Evolutionary conservation across 495 filamentous ascomycete genomes (phyloP), one percentile per base, ranked within the genome.

Genomic region (Jackrogersella multiformis): DNA sequence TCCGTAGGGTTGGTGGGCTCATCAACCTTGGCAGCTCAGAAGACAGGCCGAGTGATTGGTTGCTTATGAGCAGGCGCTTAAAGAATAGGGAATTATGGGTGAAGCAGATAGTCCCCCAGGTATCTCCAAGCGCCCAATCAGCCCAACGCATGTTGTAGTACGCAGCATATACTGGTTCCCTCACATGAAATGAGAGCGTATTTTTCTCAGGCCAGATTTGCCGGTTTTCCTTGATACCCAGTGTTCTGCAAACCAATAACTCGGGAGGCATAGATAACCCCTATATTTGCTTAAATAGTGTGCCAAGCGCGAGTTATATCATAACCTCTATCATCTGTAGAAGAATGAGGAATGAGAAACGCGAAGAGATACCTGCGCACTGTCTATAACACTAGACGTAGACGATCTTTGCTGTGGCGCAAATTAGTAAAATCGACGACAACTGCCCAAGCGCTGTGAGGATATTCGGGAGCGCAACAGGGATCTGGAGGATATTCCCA

Each of bases 101-200:
- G 63, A 71, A 68, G 63, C 35, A 68, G 49, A 64, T 26, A n/a
- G n/a, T n/a, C n/a, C n/a, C n/a, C n/a, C n/a, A n/a, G 35, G 55
- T 16, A 60, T 59, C 39, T 64, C 58, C 54, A 71, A 68, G 59
- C 69, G 69, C 69, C 69, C 69, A 64, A 71, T 68, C 62, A 67
- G 42, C 41, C 63, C 52, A 56, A 62, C 59, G 54, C 32, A 49
- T 68, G 54, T 18, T 38, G 24, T 41, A 34, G 54, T 59, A 53
- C 56, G 63, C 48, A 46, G 64, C 51, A 56, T 42, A 55, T 49
- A 61, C 59, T 64, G 57, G 52, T 12, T 62, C 61, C 36, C 52
- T 66, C 41, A 59, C 24, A 70, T 65, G 52, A 24, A n/a, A 45
- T 30, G 24, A 28, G 34, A 56, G 42, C n/a, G 35, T 39, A 35